Percentiles rank a stretch among this genome's conserved stretches.
These are phyloP conservation scores for Pilatotrama ljubarskyi DNA, from an alignment of 768 basidiomycete genomes.

Conservation along the genomic window DNA sequence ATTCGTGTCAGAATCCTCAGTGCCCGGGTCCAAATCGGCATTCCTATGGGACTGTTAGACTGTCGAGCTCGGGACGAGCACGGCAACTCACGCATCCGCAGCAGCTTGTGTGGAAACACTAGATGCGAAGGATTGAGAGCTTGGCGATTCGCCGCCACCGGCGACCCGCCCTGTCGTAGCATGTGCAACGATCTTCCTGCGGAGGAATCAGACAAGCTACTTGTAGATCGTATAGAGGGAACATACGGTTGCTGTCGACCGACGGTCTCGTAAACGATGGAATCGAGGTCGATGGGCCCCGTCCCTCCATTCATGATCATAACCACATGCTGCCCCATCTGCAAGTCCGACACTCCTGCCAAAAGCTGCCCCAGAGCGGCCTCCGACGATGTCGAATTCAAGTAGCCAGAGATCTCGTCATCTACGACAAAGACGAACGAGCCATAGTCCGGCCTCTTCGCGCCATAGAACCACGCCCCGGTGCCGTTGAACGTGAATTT, in stretches of 20 bases:
- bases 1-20: background rate
- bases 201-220: background rate
- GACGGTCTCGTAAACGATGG: constrained; percentile 43
- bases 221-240: background rate
- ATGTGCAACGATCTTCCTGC: background rate
- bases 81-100: background rate
- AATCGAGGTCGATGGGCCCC: constrained; percentile 50
- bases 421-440: constrained; percentile 47
- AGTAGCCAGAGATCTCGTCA: constrained; percentile 37
- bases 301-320: constrained; percentile 47
- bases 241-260: constrained; percentile 40
- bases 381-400: constrained; percentile 35
- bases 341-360: constrained; percentile 43
- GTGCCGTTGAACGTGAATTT: constrained; percentile 55
- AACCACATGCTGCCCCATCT: constrained; percentile 48
- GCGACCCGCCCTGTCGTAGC: background rate
- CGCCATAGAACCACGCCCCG: constrained; percentile 54
- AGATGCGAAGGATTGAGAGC: background rate
- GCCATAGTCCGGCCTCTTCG: constrained; percentile 47
- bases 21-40: background rate
- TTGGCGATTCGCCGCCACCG: background rate
- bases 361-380: constrained; percentile 41
- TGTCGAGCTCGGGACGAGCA: background rate
- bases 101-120: background rate
- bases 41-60: background rate